phyloP scores from a whole-genome alignment of 2,329 filamentous ascomycete genomes.

The Aplosporella prunicola region DNA sequence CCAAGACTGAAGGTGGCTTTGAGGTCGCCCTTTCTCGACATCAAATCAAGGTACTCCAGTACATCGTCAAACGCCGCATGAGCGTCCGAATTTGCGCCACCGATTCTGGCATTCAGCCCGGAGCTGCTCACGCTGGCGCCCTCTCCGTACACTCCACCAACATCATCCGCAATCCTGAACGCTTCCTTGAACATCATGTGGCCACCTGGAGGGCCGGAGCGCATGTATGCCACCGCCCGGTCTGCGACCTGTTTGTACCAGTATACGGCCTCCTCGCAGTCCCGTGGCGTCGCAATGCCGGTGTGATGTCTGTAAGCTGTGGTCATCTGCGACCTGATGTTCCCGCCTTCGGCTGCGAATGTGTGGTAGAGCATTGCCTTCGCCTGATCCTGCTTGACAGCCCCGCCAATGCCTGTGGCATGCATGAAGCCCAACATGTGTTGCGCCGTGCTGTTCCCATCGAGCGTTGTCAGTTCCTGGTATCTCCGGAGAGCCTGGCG shows the following conservation, averaged over 20 bases:
- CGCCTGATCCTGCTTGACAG: conserved; percentile 76
- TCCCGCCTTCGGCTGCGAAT: conserved; percentile 76
- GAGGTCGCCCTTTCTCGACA: conserved; percentile 81
- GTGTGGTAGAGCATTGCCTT: conserved; percentile 90
- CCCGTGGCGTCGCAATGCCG: conserved; percentile 75
- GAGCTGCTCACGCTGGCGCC: conserved; percentile 86
- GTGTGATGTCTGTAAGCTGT: conserved; percentile 76
- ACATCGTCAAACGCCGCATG: conserved; percentile 87
- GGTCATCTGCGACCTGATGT: conserved; percentile 86
- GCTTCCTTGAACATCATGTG: conserved; percentile 66
- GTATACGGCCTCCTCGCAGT: conserved; percentile 72
- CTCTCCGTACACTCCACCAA: conserved; percentile 88
- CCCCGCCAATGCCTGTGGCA: conserved; percentile 78
- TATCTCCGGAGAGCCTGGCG: conserved; percentile 72
- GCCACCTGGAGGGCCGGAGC: conserved; percentile 83
- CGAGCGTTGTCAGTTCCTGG: conserved; percentile 60
- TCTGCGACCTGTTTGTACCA: conserved; percentile 93
- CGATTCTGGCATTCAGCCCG: conserved; percentile 68
- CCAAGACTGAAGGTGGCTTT: conserved; percentile 81
- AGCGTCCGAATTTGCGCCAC: conserved; percentile 64
- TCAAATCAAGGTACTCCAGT: conserved; percentile 83
- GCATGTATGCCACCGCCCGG: conserved; percentile 80
- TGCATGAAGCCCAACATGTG: conserved; percentile 96
- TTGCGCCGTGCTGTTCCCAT: conserved; percentile 86
- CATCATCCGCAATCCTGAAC: conserved; percentile 80